These are phyloP conservation scores for Tardiomyces digboiensis DNA, from an alignment of 1,139 yeast genomes.

Conservation along the genomic window DNA sequence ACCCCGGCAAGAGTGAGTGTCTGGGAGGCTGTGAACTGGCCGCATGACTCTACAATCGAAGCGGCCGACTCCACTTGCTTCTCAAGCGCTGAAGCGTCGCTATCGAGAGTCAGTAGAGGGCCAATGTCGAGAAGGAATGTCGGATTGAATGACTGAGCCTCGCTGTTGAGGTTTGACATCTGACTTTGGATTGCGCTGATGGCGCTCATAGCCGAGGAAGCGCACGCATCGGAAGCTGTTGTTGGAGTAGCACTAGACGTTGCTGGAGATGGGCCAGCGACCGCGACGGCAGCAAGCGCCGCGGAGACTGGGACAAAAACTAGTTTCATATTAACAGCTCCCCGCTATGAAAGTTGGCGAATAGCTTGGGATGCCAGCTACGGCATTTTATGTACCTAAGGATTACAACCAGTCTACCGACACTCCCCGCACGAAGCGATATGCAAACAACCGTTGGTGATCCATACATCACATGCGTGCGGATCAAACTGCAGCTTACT, in stretches of 20 bases:
- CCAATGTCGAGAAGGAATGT: slow-evolving; percentile 8
- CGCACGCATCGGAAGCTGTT: not conserved
- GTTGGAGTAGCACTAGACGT: not conserved
- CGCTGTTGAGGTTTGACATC: slow-evolving; percentile 1
- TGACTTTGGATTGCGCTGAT: not conserved
- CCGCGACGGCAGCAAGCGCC: not conserved
- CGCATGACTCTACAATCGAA: slow-evolving; percentile 3
- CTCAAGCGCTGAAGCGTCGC: slow-evolving; percentile 5
- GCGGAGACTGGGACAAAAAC: not conserved
- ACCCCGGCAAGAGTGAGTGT: slow-evolving; percentile 7
- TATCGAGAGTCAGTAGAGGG: slow-evolving; percentile 10
- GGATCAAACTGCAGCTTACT: too few relatives aligned
- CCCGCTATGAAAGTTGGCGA: too few relatives aligned
- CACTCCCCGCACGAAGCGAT: too few relatives aligned
- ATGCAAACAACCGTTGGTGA: too few relatives aligned
- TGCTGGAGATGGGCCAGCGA: not conserved
- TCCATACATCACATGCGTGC: too few relatives aligned
- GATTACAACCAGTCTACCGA: too few relatives aligned
- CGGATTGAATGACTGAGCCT: slow-evolving; percentile 2
- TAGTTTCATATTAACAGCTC: too few relatives aligned
- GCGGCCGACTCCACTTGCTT: slow-evolving; percentile 7
- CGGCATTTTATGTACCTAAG: too few relatives aligned
- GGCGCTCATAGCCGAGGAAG: not conserved
- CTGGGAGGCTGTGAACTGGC: slow-evolving; percentile 5
- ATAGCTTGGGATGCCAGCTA: too few relatives aligned